Base-by-base conservation (phyloP, 129 eudicot genomes). In the Cynara cardunculus region DNA sequence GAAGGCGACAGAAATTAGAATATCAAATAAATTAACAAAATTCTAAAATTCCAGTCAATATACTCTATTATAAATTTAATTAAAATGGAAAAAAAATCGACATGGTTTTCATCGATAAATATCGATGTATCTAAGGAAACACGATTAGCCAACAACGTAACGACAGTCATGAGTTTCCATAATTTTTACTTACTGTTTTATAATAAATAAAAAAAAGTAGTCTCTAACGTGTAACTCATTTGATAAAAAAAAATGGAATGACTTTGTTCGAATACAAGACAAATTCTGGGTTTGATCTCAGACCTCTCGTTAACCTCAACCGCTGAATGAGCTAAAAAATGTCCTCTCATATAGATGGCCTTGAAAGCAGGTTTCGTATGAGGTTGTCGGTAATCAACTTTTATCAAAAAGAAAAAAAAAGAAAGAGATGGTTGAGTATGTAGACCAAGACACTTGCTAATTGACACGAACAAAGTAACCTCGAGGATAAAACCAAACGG, bases 121-220 rank as follows among this genome's bases (percentile, higher is more conserved):
- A 49, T 88, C 91, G 94, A 88, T 90, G 87, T 74, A 81, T 88
- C 90, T 88, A 70, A 90, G 79, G 91, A 27, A 72, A 44, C 73
- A 77, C 68, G 61, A 74, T 71, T 78, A 72, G 85, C 89, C 82
- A 85, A 66, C 81, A 64, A 76, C 53, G 62, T 77, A 84, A 85
- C 44, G 87, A 85, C 89, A 81, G 7, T 12, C 39, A 85, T 71
- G 61, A 78, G 84, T 44, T 77, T 74, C 68, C 78, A 74, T 83
- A 71, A 35, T 2, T 19, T 77, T 70, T 62, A 21, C 27, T 59
- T 49, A 70, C 59, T 74, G 27, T 26, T 7, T 78, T 30, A 41
- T 9, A 41, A 41, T 41, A 41, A 41, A 10, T 11, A 37, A 37
- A 37, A 10, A 26, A 16, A 44, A 61, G 39, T n/a, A n/a, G n/a